A percentile compares a stretch with the other conserved stretches of the same genome.
phyloP scores from a whole-genome alignment of 352 stramenopile genomes.

The Phytophthora sp. region DNA sequence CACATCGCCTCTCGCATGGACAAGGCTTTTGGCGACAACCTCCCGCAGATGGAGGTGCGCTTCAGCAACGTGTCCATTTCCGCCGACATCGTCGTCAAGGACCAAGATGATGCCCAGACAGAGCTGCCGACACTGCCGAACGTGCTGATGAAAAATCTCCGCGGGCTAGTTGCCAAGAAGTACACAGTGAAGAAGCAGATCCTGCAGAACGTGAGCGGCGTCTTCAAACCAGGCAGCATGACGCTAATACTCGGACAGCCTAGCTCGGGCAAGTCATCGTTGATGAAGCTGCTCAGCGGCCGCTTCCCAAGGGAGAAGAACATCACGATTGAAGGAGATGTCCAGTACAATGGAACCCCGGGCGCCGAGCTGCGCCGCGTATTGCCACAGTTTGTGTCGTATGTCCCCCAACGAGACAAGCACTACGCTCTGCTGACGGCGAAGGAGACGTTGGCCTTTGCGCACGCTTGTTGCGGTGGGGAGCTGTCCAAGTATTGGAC shows the following conservation, averaged over 20 bases:
- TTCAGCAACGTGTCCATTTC: conserved; percentile 14
- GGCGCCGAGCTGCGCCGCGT: background rate
- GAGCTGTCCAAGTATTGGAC: conserved; percentile 11
- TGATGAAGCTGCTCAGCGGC: conserved; percentile 27
- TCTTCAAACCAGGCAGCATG: conserved; percentile 15
- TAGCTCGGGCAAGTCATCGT: conserved; percentile 19
- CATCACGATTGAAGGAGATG: conserved; percentile 8
- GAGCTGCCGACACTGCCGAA: conserved; percentile 12
- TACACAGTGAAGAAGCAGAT: conserved; percentile 11
- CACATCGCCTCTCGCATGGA: conserved; percentile 9
- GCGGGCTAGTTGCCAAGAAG: background rate
- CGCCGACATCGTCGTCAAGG: conserved; percentile 7
- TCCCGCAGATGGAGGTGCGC: conserved; percentile 4
- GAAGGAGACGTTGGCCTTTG: conserved; percentile 19
- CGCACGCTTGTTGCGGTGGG: conserved; percentile 13
- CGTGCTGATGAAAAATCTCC: background rate
- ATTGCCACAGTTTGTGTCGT: conserved; percentile 23
- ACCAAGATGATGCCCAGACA: conserved; percentile 8
- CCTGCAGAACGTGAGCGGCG: conserved; percentile 10
- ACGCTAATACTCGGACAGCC: conserved; percentile 21
- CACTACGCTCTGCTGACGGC: conserved; percentile 13
- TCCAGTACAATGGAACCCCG: conserved; percentile 16
- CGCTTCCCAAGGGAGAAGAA: conserved; percentile 9
- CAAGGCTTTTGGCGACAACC: background rate
- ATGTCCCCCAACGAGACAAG: conserved; percentile 9